These are phyloP conservation scores for Colletotrichum euphorbiae DNA, from an alignment of 2,329 filamentous ascomycete species.

Conservation along the genomic window DNA sequence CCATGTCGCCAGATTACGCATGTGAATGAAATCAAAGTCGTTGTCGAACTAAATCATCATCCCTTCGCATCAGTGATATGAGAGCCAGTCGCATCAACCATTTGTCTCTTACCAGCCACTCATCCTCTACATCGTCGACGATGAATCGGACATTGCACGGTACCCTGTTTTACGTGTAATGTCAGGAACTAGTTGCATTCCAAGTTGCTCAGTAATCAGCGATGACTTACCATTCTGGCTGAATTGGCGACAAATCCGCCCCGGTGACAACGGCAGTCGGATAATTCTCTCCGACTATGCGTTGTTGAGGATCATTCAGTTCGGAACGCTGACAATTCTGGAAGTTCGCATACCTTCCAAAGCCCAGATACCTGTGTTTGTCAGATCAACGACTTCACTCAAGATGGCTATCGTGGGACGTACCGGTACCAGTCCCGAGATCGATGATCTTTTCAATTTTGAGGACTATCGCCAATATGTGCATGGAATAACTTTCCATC, in stretches of 20 bases:
- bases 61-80: too few relatives aligned
- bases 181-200: background rate
- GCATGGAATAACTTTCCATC: conserved; percentile 43
- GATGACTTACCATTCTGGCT: background rate
- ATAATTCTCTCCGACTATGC: background rate
- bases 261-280: background rate
- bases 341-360: background rate
- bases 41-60: background rate
- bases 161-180: background rate
- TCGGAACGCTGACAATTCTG: background rate
- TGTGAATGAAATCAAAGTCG: background rate
- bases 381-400: background rate
- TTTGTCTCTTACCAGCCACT: background rate
- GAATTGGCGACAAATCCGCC: background rate
- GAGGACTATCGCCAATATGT: background rate
- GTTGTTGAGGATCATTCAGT: background rate
- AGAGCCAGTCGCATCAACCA: too few relatives aligned
- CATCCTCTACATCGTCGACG: background rate
- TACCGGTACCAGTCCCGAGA: background rate
- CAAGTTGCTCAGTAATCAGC: too few relatives aligned
- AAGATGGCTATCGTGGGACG: too few relatives aligned
- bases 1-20: background rate
- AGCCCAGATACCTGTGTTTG: background rate
- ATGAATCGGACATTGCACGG: background rate
- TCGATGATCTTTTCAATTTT: conserved; percentile 3